phyloP scores from a whole-genome alignment of 805 yeast genomes.

The Candida maltosa region DNA sequence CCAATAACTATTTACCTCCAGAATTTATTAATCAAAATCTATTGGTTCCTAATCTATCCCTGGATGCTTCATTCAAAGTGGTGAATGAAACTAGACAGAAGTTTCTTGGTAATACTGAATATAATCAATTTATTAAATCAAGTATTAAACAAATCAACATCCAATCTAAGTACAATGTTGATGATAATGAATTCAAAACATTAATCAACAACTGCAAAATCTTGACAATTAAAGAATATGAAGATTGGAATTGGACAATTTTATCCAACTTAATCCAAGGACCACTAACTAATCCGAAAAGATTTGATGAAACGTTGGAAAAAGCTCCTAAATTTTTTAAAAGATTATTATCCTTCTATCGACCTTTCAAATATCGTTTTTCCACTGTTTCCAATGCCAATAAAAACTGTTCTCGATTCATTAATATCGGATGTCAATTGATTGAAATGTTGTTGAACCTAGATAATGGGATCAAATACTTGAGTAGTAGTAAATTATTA shows the following conservation, averaged over 20 bases:
- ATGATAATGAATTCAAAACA: constrained; percentile 65
- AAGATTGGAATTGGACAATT: constrained; percentile 85
- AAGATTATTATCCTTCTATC: constrained; percentile 76
- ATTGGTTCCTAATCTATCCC: constrained; percentile 17
- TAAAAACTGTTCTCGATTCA: constrained; percentile 49
- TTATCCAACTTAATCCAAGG: constrained; percentile 75
- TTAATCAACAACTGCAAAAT: constrained; percentile 69
- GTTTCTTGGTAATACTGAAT: background rate
- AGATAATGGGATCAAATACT: constrained; percentile 63
- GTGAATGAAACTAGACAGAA: constrained; percentile 40
- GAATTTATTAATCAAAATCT: constrained; percentile 25
- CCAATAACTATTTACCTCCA: constrained; percentile 53
- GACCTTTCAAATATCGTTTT: constrained; percentile 89
- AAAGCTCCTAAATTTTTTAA: constrained; percentile 83
- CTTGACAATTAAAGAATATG: constrained; percentile 70
- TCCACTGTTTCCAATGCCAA: constrained; percentile 38
- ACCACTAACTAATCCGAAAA: constrained; percentile 67
- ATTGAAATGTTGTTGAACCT: constrained; percentile 61
- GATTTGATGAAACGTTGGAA: constrained; percentile 71
- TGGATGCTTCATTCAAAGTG: constrained; percentile 43
- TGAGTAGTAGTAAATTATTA: constrained; percentile 70
- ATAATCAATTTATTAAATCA: constrained; percentile 15
- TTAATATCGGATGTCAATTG: constrained; percentile 73
- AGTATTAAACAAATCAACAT: constrained; percentile 19
- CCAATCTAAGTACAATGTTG: constrained; percentile 31